phyloP scores from a whole-genome alignment of 2,329 filamentous ascomycete species.

The Didymellaceae sp. region DNA sequence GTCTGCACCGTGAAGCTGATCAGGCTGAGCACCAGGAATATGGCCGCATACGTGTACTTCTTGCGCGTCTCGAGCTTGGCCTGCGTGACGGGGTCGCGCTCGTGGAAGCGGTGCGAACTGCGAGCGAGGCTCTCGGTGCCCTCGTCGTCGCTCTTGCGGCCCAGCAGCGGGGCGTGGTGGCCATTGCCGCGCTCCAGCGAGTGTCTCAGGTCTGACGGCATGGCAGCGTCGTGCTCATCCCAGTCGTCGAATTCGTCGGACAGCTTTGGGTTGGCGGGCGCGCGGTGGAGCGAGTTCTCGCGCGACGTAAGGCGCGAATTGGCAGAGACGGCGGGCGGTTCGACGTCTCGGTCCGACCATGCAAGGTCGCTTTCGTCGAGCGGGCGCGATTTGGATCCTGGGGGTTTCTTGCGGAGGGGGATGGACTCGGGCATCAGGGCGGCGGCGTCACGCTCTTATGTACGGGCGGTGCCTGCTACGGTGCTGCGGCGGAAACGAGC shows the following conservation, averaged over 20 bases:
- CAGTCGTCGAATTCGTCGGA: constrained; percentile 53
- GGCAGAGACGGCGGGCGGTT: constrained; percentile 32
- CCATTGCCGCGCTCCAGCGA: constrained; percentile 49
- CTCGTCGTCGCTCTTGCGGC: constrained; percentile 46
- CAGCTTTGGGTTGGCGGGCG: constrained; percentile 26
- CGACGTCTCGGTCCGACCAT: constrained; percentile 21
- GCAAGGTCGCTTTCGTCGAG: constrained; percentile 24
- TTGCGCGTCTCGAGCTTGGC: constrained; percentile 72
- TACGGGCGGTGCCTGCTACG: not conserved
- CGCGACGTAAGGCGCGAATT: constrained; percentile 33
- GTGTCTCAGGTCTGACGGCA: constrained; percentile 59
- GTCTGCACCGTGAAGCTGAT: constrained; percentile 93
- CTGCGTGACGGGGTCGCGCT: constrained; percentile 73
- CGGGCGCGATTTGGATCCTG: constrained; percentile 19
- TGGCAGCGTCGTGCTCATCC: constrained; percentile 54
- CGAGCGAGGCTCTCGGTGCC: constrained; percentile 47
- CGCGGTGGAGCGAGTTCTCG: constrained; percentile 36
- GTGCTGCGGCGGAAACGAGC: not conserved
- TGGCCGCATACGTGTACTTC: constrained; percentile 85
- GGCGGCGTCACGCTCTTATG: constrained; percentile 7
- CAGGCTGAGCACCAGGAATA: constrained; percentile 83
- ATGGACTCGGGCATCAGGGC: constrained; percentile 47
- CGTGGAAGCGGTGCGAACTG: constrained; percentile 67
- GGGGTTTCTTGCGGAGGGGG: constrained; percentile 40
- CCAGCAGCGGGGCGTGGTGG: constrained; percentile 62